Evolutionary conservation across 2,329 filamentous ascomycete genomes (phyloP), one percentile per base, ranked within the genome.

Genomic region (Botrytis hyacinthi): DNA sequence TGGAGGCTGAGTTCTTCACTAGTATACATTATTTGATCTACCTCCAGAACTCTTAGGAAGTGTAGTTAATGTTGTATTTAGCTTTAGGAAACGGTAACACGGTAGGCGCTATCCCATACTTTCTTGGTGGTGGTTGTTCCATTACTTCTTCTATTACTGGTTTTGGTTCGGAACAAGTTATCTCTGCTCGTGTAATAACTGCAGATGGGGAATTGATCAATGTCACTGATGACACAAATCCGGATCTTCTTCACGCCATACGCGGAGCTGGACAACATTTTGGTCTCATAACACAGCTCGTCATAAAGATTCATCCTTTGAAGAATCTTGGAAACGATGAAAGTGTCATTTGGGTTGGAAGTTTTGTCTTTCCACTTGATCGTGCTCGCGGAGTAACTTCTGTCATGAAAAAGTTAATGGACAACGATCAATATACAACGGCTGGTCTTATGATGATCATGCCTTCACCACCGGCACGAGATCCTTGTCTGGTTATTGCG

Each of bases 261-360:
- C 76, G 78, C 40, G 80, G 79, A 12, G 79, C 80, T 16, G 78
- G 79, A 16, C 79, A 80, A 20, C 79, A 78, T 70, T 81, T 82
- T 48, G 81, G 81, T 3, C 68, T 82, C 18, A 72, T 82, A 20
- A 80, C 79, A 1, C 70, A 78, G 44, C 73, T 82, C 5, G 78
- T 75, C 10, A 74, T 82, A 63, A 76, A 76, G 48, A 71, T 76
- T 14, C 74, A 77, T 67, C 77, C 77, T 20, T 46, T 81, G 26
- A 44, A 72, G 10, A 54, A 35, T 4, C 70, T 74, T 29, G 72
- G 72, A 70, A 72, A 71, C 22, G 48, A 67, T 18, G 9, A 70
- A 29, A 79, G 79, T 22, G 69, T 69, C 1, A 73, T 79, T 48
- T 80, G 80, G 81, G 76, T 73, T 18, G 79, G 80, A 6, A 76